Evolutionary conservation across 352 stramenopile genomes (phyloP), one percentile per base, ranked within the genome.

Genomic region (Pythium chondricola): DNA sequence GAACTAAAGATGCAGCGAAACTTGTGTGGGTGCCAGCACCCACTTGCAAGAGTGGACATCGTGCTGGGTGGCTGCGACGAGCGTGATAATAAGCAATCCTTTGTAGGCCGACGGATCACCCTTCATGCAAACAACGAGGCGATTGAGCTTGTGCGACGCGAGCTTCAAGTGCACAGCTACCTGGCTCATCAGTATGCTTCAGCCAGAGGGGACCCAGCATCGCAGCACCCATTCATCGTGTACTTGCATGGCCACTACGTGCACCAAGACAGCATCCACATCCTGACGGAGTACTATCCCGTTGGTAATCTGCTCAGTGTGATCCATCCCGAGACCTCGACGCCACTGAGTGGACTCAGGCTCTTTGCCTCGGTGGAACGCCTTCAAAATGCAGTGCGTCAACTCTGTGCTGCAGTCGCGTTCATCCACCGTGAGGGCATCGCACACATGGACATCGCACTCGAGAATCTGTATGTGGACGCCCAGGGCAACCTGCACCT

Each of bases 391-490:
- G 37, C 48, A 8, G 48, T 41, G 18, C 48, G 43, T 1, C 48
- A 63, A 21, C 10, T 63, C 2, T 63, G 43, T 36, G 14, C 35
- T 0, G 53, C 48, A 16, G 44, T 67, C n/a, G 40, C 49, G 17
- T 63, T 56, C 38, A 39, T 63, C 32, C 59, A 67, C 31, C 21
- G 25, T 16, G 36, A 67, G 24, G 47, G 47, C 26, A 29, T 63
- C 11, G 53, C 36, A 2, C 59, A 67, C 44, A 50, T 45, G 29
- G 53, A 67, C 24, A 24, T 67, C 21, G 18, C 41, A 10, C 39
- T 63, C 0, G 53, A 67, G n/a, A 67, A 63, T n/a, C 31, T 67
- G 17, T 61, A 63, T 20, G 31, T 63, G 3, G 48, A 56, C 18
- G 24, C 32, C 2, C 17, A 41, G 6, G 52, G 58, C 16, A 21